Conservation (phyloP, 2,329 filamentous ascomycete species). For the Cladosporium oxysporum region DNA sequence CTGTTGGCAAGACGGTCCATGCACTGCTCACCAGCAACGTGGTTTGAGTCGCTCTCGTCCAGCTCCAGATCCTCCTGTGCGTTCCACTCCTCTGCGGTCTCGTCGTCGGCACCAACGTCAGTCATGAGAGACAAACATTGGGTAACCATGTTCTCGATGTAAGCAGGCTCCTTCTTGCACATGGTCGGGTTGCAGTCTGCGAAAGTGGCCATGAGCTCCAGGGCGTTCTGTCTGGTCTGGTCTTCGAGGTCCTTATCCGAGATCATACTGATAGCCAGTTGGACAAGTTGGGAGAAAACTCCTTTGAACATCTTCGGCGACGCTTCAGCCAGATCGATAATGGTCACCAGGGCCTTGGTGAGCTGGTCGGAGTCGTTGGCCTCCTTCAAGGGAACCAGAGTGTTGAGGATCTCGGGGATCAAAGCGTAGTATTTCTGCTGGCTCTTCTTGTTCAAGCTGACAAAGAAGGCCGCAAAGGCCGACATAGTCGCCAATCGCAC, state of each 20-base stretch:
- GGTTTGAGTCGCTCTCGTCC: slow-evolving; percentile 95
- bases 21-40: slow-evolving; percentile 95
- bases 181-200: slow-evolving; percentile 91
- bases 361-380: slow-evolving; percentile 86
- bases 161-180: slow-evolving; percentile 91
- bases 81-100: slow-evolving; percentile 93
- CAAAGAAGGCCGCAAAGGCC: slow-evolving; percentile 94
- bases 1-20: slow-evolving; percentile 98
- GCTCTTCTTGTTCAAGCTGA: slow-evolving; percentile 81
- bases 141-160: slow-evolving; percentile 95
- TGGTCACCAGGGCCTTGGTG: slow-evolving; percentile 81
- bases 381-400: slow-evolving; percentile 91
- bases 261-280: slow-evolving; percentile 90
- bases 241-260: slow-evolving; percentile 94
- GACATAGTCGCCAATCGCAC: slow-evolving; percentile 94
- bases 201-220: slow-evolving; percentile 97
- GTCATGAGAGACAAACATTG: slow-evolving; percentile 98
- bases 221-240: slow-evolving; percentile 85
- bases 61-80: slow-evolving; percentile 89
- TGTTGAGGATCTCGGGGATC: slow-evolving; percentile 89
- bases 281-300: slow-evolving; percentile 88
- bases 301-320: slow-evolving; percentile 96
- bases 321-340: slow-evolving; percentile 94
- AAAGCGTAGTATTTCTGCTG: slow-evolving; percentile 86
- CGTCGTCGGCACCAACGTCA: slow-evolving; percentile 89